phyloP scores from a whole-genome alignment of 2,329 filamentous ascomycete species.

The Cladosporium austrohemisphaericum region DNA sequence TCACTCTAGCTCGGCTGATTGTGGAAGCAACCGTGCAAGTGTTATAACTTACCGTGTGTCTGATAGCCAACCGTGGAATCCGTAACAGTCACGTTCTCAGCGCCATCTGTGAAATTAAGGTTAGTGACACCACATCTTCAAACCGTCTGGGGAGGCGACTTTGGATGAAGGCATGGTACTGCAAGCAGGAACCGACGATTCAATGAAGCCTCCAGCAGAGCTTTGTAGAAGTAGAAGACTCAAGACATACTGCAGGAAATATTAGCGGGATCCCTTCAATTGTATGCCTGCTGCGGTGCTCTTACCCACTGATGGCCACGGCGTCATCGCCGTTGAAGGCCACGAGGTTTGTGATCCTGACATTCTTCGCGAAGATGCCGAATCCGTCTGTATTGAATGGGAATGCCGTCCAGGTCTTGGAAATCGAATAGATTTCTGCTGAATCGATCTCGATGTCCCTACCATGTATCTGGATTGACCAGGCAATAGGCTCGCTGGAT shows the following conservation, averaged over 20 bases:
- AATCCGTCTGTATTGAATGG: constrained; percentile 44
- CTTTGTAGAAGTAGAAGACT: no score
- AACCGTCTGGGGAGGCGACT: no score
- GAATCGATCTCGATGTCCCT: constrained; percentile 41
- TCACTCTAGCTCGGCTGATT: constrained; percentile 14
- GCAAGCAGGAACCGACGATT: no score
- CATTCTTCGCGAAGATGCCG: constrained; percentile 32
- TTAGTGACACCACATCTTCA: no score
- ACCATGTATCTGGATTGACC: constrained; percentile 40
- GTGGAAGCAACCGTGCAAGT: constrained; percentile 37
- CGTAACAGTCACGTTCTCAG: constrained; percentile 39
- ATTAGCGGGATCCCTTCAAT: no score
- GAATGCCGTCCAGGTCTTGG: constrained; percentile 34
- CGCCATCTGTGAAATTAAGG: no score
- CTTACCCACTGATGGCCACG: constrained; percentile 40
- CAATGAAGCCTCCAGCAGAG: no score
- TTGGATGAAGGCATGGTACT: no score
- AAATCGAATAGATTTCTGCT: constrained; percentile 38
- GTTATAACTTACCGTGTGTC: constrained; percentile 39
- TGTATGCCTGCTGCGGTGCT: no score
- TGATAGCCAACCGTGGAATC: constrained; percentile 43
- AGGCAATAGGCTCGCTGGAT: constrained; percentile 43
- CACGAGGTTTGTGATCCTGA: constrained; percentile 28
- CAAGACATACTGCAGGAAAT: no score
- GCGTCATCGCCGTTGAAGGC: constrained; percentile 46